Evolutionary conservation across 768 basidiomycete genomes (phyloP), one percentile per base, ranked within the genome.

Genomic region (Hypholoma fasciculare): DNA sequence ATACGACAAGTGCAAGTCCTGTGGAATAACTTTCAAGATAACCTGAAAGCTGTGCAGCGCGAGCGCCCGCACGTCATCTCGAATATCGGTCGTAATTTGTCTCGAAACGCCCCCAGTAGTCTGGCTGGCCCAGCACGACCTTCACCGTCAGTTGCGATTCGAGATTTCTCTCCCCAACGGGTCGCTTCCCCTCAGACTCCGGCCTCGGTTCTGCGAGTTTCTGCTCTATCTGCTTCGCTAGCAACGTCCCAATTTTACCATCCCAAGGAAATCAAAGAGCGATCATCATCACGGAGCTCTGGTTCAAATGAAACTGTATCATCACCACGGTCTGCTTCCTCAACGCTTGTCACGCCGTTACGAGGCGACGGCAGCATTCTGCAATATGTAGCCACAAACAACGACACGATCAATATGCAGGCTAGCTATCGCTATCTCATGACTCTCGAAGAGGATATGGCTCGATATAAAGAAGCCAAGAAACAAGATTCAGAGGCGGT

Each of bases 141-240:
- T 19, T 57, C 66, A 23, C 62, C 76, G 52, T 71, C 72, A 64
- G 66, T 76, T 54, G 64, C 80, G 7, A 74, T 89, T 60, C 79
- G 77, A 62, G 78, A 78, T 62, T 91, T 91, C 66, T 71, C 82
- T 20, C 89, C 89, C 36, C 74, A 56, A 60, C 76, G 58, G 4
- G 48, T 49, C 63, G 70, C 78, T 46, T 69, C 76, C 57, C 74
- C 80, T 44, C 64, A 74, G n/a, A 66, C 65, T 3, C 66, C 79
- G 36, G 67, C 81, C 5, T 69, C 76, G 26, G 65, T 70, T 26
- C 74, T 78, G 30, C 75, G 77, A 50, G 60, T 78, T 34, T 92
- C 89, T 52, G 83, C 86, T 5, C 80, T 92, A 43, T 90, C 89
- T 17, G 83, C 82, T n/a, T 90, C 89, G 36, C 75, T 91, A 44